Percentiles rank a stretch among this genome's conserved stretches.
Evolutionary conservation across 2,329 filamentous ascomycete genomes (phyloP).

Genomic region (Phaeoacremonium minimum): DNA sequence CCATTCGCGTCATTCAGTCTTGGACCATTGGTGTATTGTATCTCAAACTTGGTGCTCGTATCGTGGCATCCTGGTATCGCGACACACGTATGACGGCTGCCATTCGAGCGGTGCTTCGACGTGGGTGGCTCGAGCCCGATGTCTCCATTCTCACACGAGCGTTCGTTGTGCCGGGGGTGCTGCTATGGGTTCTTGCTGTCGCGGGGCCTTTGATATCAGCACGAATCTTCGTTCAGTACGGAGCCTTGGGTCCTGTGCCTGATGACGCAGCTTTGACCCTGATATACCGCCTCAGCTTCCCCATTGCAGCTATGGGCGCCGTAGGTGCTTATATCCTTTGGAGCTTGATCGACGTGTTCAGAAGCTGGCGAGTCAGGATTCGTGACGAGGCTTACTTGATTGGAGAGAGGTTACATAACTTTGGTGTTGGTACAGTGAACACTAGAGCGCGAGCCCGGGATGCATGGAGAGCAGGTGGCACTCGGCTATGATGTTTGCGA

Average conservation of each 20-base stretch:
- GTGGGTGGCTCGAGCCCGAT: slow-evolving; percentile 77
- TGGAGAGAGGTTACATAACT: slow-evolving; percentile 92
- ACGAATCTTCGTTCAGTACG: slow-evolving; percentile 38
- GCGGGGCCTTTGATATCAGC: slow-evolving; percentile 60
- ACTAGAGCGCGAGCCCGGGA: background rate
- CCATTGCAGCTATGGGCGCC: slow-evolving; percentile 50
- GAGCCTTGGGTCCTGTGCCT: slow-evolving; percentile 11
- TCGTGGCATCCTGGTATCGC: slow-evolving; percentile 64
- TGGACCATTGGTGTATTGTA: slow-evolving; percentile 94
- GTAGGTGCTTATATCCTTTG: slow-evolving; percentile 39
- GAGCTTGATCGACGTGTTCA: slow-evolving; percentile 57
- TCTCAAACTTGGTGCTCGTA: slow-evolving; percentile 70
- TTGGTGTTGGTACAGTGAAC: slow-evolving; percentile 30
- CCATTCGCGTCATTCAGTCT: slow-evolving; percentile 82
- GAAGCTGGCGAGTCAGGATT: slow-evolving; percentile 75
- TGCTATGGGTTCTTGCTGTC: slow-evolving; percentile 60
- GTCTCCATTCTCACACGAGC: slow-evolving; percentile 74
- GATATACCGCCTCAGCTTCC: slow-evolving; percentile 64
- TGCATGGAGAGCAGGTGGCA: background rate
- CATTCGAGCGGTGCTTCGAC: slow-evolving; percentile 66
- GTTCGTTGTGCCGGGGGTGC: slow-evolving; percentile 72
- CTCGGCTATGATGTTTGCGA: background rate
- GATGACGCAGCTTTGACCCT: slow-evolving; percentile 24
- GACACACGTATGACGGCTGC: slow-evolving; percentile 70
- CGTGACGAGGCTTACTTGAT: slow-evolving; percentile 95